Evolutionary conservation across 768 basidiomycete species (phyloP).

Genomic region (Boletus tylopilopsis): DNA sequence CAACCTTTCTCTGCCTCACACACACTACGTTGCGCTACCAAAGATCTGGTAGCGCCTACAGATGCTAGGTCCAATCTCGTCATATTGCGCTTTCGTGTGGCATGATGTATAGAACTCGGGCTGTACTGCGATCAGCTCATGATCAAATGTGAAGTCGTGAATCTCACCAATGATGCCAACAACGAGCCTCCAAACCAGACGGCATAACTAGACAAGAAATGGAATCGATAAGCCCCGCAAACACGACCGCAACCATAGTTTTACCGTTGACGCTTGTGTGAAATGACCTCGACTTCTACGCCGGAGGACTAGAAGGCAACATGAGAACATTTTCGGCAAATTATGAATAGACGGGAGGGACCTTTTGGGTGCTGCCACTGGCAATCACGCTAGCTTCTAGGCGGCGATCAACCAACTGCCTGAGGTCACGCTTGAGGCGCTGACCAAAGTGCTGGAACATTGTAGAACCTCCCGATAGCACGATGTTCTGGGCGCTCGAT

Average conservation of each 20-base stretch:
- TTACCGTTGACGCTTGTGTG: slow-evolving; percentile 94
- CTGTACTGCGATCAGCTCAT: slow-evolving; percentile 35
- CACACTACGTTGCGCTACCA: slow-evolving; percentile 70
- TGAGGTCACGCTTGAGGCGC: slow-evolving; percentile 92
- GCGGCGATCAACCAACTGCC: slow-evolving; percentile 88
- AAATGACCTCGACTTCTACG: slow-evolving; percentile 97
- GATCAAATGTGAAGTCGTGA: neutral
- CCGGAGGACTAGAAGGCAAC: slow-evolving; percentile 70
- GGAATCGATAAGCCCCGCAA: slow-evolving; percentile 7
- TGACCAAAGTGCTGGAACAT: slow-evolving; percentile 99
- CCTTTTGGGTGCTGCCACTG: slow-evolving; percentile 75
- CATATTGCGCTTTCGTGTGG: slow-evolving; percentile 93
- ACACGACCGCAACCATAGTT: neutral
- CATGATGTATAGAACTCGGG: slow-evolving; percentile 95
- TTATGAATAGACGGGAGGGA: slow-evolving; percentile 41
- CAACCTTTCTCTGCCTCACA: neutral
- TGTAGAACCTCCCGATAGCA: slow-evolving; percentile 93
- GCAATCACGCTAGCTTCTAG: slow-evolving; percentile 72
- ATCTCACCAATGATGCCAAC: slow-evolving; percentile 82
- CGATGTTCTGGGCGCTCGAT: slow-evolving; percentile 72
- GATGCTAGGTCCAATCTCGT: slow-evolving; percentile 89
- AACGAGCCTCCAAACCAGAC: slow-evolving; percentile 99
- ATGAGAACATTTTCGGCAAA: neutral
- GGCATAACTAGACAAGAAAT: slow-evolving; percentile 56
- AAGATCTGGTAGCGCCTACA: slow-evolving; percentile 93